Evolutionary conservation across 768 basidiomycete species (phyloP), one percentile per base, ranked within the genome.

Genomic region (Kwoniella dendrophila): DNA sequence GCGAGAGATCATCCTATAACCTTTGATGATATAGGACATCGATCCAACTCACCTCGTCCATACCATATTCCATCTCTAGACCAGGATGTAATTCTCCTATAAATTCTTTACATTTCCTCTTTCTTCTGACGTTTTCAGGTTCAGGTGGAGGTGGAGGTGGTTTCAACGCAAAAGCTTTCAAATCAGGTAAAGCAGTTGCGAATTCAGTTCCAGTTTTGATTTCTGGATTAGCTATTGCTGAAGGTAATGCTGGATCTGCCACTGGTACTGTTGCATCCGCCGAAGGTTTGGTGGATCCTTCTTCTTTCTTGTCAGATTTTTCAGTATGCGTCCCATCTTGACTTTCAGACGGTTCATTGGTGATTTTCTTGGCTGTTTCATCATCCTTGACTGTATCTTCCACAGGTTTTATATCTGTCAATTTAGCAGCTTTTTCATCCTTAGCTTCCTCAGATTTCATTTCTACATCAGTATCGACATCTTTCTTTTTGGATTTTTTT

Each of bases 81-180:
- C 71, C 73, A 1, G 68, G 64, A 5, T 60, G 67, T 20, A 62
- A 12, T 53, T 75, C 73, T 24, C 56, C 62, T 18, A 70, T 48
- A 40, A 47, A 67, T 44, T 75, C 73, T 40, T 47, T 67, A 24
- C 67, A 59, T 50, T 72, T 72, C 26, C 73, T 45, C 56, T 72
- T 72, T 45, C 73, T 32, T 58, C 71, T 66, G 0, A 43, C 49
- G 3, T 48, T 56, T 24, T 72, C 71, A 1, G 67, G 30, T 45
- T 74, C 71, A 16, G 63, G 57, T 30, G 59, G 60, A 16, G 62
- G 58, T 8, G 52, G 64, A 0, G 63, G 57, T 3, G 58, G 60
- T 44, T 45, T 50, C 16, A 57, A 41, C 20, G 54, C 53, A 26
- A 62, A 62, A 0, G 41, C 32, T n/a, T 48, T 44, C 4, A 45